Evolutionary conservation across 305 asterid genomes (phyloP).

Genomic region (Solanum hybrid): DNA sequence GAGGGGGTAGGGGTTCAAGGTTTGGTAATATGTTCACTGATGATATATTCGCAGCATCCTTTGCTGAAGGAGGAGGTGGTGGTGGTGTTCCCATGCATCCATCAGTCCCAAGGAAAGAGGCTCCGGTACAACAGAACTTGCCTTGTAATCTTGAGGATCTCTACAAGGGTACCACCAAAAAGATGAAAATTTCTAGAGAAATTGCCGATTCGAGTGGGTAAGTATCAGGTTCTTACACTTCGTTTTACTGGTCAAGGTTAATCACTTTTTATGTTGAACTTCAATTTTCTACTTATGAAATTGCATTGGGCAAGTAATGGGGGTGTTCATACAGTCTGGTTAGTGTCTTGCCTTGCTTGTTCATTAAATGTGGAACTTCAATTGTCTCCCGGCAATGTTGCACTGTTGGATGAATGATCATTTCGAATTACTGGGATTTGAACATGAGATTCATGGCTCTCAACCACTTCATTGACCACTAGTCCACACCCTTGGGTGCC

Average conservation of each 20-base stretch:
- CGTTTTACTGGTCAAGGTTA: not conserved
- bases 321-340: not conserved
- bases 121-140: slow-evolving; percentile 18
- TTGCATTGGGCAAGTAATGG: not conserved
- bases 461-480: not conserved
- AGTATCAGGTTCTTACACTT: not conserved
- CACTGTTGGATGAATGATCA: not conserved
- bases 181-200: slow-evolving; percentile 29
- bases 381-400: not conserved
- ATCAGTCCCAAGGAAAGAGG: slow-evolving; percentile 20
- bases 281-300: not conserved
- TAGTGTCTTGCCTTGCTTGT: not conserved
- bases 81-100: slow-evolving; percentile 14
- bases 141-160: slow-evolving; percentile 28
- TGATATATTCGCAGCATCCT: slow-evolving; percentile 6
- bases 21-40: slow-evolving; percentile 20
- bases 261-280: not conserved
- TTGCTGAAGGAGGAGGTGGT: slow-evolving; percentile 21
- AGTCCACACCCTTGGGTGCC: not conserved
- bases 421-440: not conserved
- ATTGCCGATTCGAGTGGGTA: slow-evolving; percentile 27
- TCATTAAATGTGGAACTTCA: not conserved
- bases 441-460: not conserved
- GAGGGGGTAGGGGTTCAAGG: slow-evolving; percentile 14
- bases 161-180: slow-evolving; percentile 23